phyloP scores from a whole-genome alignment of 2,329 filamentous ascomycete genomes.

The Myriosclerotinia curreyana region DNA sequence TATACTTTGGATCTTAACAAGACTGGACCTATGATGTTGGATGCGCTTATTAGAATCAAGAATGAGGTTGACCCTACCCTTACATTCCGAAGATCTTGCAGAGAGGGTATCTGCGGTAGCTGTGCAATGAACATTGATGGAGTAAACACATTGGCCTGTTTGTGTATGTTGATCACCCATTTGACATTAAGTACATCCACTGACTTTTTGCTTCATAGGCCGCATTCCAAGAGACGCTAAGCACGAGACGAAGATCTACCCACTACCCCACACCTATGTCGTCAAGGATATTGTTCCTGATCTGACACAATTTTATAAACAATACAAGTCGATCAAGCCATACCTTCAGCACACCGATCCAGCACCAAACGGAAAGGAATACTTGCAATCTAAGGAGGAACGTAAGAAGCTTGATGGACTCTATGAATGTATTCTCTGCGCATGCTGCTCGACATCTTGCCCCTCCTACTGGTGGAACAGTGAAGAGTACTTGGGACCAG shows the following conservation, averaged over 20 bases:
- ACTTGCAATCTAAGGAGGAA: constrained; percentile 85
- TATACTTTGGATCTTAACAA: constrained; percentile 97
- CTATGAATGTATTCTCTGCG: constrained; percentile 99
- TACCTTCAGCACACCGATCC: constrained; percentile 91
- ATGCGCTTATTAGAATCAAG: constrained; percentile 97
- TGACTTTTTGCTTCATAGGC: constrained; percentile 54
- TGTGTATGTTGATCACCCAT: constrained; percentile 65
- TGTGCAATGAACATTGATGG: constrained; percentile 99
- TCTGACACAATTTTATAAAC: constrained; percentile 98
- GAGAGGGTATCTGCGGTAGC: constrained; percentile 97
- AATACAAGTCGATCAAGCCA: constrained; percentile 99
- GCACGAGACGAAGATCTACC: constrained; percentile 91
- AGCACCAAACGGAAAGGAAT: constrained; percentile 82
- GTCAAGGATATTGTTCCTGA: constrained; percentile 99
- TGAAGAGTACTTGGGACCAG: constrained; percentile 96
- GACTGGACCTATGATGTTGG: constrained; percentile 97
- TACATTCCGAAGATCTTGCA: constrained; percentile 92
- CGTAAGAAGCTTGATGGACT: constrained; percentile 92
- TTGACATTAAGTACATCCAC: constrained; percentile 23
- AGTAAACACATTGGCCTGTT: constrained; percentile 93
- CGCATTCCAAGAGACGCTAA: constrained; percentile 82
- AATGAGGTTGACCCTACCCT: constrained; percentile 96
- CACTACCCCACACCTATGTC: constrained; percentile 96
- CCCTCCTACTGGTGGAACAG: constrained; percentile 99
- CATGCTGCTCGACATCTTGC: constrained; percentile 98